Percentiles rank a stretch among this genome's conserved stretches.
Conservation (phyloP, 352 stramenopile species). For the Pelagophyceae sp. region DNA sequence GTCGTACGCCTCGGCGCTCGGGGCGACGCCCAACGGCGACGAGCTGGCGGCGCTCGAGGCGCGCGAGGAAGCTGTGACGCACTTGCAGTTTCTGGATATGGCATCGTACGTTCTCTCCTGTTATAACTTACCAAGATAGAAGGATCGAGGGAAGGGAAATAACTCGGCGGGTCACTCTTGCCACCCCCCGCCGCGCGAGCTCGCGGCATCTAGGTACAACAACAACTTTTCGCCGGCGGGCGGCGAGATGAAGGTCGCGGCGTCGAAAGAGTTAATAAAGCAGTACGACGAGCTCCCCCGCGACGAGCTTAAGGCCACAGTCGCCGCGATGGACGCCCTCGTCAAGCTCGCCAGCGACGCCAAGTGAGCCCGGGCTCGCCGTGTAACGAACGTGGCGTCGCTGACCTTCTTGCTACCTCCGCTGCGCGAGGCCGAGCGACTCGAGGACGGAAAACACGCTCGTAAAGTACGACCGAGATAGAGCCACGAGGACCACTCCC, state of each 20-base stretch:
- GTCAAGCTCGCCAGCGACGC: slow-evolving; percentile 17
- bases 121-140: too few relatives aligned
- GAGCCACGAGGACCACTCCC: slow-evolving; percentile 31
- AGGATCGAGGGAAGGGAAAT: background rate
- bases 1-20: slow-evolving; percentile 46
- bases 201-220: slow-evolving; percentile 43
- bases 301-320: slow-evolving; percentile 44
- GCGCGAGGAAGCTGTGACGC: background rate
- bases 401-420: too few relatives aligned
- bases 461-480: slow-evolving; percentile 25
- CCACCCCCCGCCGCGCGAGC: background rate
- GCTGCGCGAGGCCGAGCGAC: slow-evolving; percentile 9
- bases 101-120: too few relatives aligned
- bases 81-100: background rate
- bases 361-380: too few relatives aligned
- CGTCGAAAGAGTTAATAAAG: slow-evolving; percentile 48
- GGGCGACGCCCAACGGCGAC: slow-evolving; percentile 38
- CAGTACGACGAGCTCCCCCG: slow-evolving; percentile 56
- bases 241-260: slow-evolving; percentile 40
- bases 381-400: too few relatives aligned
- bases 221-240: slow-evolving; percentile 58
- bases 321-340: slow-evolving; percentile 38
- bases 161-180: background rate
- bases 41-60: slow-evolving; percentile 50
- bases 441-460: background rate